phyloP scores from a whole-genome alignment of 306 rosid species.

The Cicer yamashitae region DNA sequence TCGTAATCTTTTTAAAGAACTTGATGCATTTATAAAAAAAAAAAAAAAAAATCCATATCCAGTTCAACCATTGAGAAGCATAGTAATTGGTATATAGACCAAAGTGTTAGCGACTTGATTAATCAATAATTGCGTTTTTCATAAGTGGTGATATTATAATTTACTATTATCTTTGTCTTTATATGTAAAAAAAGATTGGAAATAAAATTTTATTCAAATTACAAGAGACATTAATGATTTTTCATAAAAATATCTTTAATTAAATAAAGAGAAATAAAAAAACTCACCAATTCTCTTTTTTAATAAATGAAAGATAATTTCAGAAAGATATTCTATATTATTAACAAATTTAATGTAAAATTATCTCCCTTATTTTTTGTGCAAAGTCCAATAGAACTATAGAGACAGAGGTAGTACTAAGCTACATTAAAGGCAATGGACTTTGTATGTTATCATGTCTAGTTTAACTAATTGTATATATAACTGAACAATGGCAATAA shows the following conservation, averaged over 20 bases:
- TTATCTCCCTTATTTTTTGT: too few relatives aligned
- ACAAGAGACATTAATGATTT: too few relatives aligned
- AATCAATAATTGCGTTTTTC: conserved; percentile 21
- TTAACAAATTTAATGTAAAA: too few relatives aligned
- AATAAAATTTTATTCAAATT: too few relatives aligned
- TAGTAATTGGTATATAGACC: conserved; percentile 14
- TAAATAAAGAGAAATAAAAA: too few relatives aligned
- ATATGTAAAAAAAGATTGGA: too few relatives aligned
- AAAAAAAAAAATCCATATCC: neutral
- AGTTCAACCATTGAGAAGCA: conserved; percentile 10
- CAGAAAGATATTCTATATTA: too few relatives aligned
- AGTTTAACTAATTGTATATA: conserved; percentile 21
- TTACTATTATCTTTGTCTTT: neutral
- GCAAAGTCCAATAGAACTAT: too few relatives aligned
- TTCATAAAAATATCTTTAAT: too few relatives aligned
- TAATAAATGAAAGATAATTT: too few relatives aligned
- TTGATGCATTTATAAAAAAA: conserved; percentile 14
- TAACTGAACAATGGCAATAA: neutral
- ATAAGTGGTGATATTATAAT: conserved; percentile 25
- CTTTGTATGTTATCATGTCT: conserved; percentile 25
- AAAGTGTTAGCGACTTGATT: conserved; percentile 16
- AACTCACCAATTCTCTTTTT: too few relatives aligned
- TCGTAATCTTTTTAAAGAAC: conserved; percentile 15
- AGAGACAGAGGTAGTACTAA: neutral
- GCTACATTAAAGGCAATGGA: conserved; percentile 20